These are phyloP conservation scores for Cryoendolithus antarcticus DNA, from an alignment of 2,329 filamentous ascomycete species.

Conservation along the genomic window DNA sequence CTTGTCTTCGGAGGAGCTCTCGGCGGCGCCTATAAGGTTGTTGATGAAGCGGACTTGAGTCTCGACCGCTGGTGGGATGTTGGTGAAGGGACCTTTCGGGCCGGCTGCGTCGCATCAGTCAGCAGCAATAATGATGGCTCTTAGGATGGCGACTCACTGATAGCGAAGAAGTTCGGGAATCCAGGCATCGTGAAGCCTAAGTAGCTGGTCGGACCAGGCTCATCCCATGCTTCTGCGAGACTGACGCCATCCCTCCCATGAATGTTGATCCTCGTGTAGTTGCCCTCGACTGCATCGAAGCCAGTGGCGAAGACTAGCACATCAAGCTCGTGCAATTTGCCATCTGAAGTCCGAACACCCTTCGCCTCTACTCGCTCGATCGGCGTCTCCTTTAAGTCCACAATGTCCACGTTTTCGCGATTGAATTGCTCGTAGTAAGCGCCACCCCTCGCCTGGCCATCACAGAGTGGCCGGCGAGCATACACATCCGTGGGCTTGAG, in stretches of 20 bases:
- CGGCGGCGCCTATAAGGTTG: conserved; percentile 9
- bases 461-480: conserved; percentile 54
- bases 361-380: conserved; percentile 30
- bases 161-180: conserved; percentile 36
- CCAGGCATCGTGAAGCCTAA: conserved; percentile 26
- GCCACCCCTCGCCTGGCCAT: conserved; percentile 13
- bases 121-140: too few relatives aligned
- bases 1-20: conserved; percentile 2
- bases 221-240: conserved; percentile 23
- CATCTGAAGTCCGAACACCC: conserved; percentile 13
- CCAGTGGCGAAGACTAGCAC: conserved; percentile 31
- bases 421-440: conserved; percentile 19
- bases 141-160: conserved; percentile 7
- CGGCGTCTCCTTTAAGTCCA: conserved; percentile 24
- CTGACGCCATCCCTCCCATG: conserved; percentile 16
- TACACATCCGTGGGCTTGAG: conserved; percentile 50
- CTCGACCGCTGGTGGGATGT: conserved; percentile 26
- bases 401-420: conserved; percentile 13
- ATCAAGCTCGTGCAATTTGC: conserved; percentile 14
- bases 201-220: conserved; percentile 22
- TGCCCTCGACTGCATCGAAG: conserved; percentile 27
- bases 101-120: conserved; percentile 11
- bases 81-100: conserved; percentile 29
- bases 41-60: conserved; percentile 23
- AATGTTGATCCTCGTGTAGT: conserved; percentile 21